Conservation (phyloP, 805 yeast genomes). For the Kluyveromyces dobzhanskii region DNA sequence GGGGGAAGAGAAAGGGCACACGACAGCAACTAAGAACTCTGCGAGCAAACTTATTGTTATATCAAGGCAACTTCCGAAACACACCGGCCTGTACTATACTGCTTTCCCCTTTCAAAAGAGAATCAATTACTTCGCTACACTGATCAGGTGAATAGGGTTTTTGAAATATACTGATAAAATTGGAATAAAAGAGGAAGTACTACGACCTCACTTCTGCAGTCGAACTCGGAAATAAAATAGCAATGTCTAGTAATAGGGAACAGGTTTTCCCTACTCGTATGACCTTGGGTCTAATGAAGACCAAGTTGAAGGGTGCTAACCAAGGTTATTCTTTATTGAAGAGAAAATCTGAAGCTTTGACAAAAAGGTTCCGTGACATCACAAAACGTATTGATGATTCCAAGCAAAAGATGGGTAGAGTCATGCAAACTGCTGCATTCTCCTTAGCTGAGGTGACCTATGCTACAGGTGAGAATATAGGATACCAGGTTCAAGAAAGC, state of each 20-base stretch:
- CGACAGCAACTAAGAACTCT: too few relatives aligned
- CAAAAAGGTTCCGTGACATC: constrained; percentile 92
- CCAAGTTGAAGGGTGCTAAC: constrained; percentile 93
- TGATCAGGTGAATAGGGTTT: too few relatives aligned
- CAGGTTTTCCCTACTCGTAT: constrained; percentile 96
- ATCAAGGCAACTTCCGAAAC: too few relatives aligned
- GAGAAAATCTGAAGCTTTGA: constrained; percentile 94
- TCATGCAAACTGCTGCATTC: constrained; percentile 97
- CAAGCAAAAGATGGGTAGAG: constrained; percentile 94
- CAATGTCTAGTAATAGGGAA: constrained; percentile 45
- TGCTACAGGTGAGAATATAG: constrained; percentile 94
- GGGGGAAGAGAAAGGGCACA: too few relatives aligned
- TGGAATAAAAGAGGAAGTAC: too few relatives aligned
- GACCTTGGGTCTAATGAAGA: constrained; percentile 93
- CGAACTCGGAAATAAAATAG: too few relatives aligned
- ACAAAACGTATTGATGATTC: constrained; percentile 91
- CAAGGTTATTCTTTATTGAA: constrained; percentile 91
- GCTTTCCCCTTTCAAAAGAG: too few relatives aligned
- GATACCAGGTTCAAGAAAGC: constrained; percentile 91
- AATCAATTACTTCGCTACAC: too few relatives aligned
- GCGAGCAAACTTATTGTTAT: too few relatives aligned
- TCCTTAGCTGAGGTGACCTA: constrained; percentile 95
- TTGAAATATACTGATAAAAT: too few relatives aligned
- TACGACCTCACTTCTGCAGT: too few relatives aligned
- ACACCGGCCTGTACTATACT: too few relatives aligned